Evolutionary conservation across 2,329 filamentous ascomycete species (phyloP).

Genomic region (Escovopsis sp.): DNA sequence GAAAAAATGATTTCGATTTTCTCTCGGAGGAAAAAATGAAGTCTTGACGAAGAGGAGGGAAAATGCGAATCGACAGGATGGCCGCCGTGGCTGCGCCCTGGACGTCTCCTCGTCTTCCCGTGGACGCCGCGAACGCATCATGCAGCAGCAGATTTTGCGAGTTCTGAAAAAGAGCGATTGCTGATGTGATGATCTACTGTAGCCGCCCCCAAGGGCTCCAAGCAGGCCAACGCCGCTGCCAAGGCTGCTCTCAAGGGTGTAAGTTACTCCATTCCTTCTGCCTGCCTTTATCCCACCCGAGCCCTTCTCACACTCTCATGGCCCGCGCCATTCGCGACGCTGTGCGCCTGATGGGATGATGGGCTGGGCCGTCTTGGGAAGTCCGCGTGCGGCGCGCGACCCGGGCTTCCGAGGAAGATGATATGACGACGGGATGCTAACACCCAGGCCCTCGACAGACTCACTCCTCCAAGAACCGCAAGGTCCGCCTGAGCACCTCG

Average conservation of each 20-base stretch:
- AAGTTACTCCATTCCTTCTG: conserved; percentile 32
- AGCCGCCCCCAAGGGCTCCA: conserved; percentile 51
- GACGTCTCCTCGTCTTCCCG: not conserved
- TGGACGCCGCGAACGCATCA: conserved; percentile 28
- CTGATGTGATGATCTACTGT: conserved; percentile 44
- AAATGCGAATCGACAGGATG: not conserved
- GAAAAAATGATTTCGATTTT: too few species aligned
- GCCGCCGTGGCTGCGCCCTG: conserved; percentile 1
- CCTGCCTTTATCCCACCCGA: not conserved
- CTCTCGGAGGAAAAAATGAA: too few species aligned
- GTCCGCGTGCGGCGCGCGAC: not conserved
- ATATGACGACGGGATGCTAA: not conserved
- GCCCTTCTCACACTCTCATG: too few species aligned
- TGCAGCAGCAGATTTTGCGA: conserved; percentile 67
- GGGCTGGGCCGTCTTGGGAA: too few species aligned
- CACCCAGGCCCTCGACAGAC: conserved; percentile 19
- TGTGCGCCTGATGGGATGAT: too few species aligned
- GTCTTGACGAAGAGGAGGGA: too few species aligned
- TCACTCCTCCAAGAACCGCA: conserved; percentile 68
- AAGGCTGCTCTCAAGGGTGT: conserved; percentile 95
- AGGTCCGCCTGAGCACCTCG: conserved; percentile 81
- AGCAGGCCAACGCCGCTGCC: conserved; percentile 85
- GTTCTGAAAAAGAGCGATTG: conserved; percentile 58
- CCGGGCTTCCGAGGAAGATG: not conserved
- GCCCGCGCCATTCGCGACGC: too few species aligned